These are phyloP conservation scores for Solanum piurae DNA, from an alignment of 257 asterid species.

Conservation along the genomic window DNA sequence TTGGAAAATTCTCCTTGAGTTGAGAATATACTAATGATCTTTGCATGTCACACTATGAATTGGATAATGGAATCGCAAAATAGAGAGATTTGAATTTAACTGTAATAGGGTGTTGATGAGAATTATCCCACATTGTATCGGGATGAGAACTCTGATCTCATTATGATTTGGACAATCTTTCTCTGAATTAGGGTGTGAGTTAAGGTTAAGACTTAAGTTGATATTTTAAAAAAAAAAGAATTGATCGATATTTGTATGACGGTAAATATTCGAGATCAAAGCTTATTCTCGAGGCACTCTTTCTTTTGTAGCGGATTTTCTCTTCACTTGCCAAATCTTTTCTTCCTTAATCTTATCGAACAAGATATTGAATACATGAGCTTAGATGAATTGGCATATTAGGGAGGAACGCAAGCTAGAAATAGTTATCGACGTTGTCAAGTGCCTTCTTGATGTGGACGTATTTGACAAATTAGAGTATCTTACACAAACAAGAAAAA, in stretches of 20 bases:
- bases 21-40: not conserved
- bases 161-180: too few species aligned
- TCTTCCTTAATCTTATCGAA: not conserved
- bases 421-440: not conserved
- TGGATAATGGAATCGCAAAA: not conserved
- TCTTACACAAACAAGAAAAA: not conserved
- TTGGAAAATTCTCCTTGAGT: not conserved
- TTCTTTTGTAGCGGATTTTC: not conserved
- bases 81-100: too few species aligned
- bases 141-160: too few species aligned
- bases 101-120: not conserved
- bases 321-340: too few species aligned
- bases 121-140: too few species aligned
- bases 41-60: too few species aligned
- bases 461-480: not conserved
- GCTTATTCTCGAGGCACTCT: not conserved
- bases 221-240: fast-evolving
- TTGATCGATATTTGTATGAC: not conserved
- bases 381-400: not conserved
- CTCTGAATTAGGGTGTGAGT: fast-evolving
- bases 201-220: too few species aligned
- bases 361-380: not conserved
- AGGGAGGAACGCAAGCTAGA: not conserved
- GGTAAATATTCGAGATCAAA: not conserved
- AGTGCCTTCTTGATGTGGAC: not conserved